Conservation (phyloP, 2,329 filamentous ascomycete species). For the Aspergillus persii region DNA sequence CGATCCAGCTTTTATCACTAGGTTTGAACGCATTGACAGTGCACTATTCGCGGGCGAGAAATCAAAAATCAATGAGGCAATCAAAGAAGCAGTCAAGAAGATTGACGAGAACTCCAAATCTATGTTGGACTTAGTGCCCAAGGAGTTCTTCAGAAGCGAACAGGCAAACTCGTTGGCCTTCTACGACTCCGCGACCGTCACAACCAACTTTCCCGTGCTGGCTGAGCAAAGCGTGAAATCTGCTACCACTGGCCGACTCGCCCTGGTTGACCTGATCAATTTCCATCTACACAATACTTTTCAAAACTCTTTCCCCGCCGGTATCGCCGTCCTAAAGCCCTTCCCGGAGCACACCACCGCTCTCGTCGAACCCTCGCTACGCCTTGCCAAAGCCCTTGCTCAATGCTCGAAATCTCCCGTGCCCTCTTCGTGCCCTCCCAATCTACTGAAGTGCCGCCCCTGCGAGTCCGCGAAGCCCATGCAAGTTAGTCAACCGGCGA, state of each 20-base stretch:
- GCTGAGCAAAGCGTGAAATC: slow-evolving; percentile 59
- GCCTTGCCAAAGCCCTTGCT: slow-evolving; percentile 72
- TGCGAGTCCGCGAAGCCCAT: slow-evolving; percentile 67
- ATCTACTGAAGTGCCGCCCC: slow-evolving; percentile 68
- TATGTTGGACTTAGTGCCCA: slow-evolving; percentile 61
- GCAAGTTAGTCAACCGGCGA: slow-evolving; percentile 63
- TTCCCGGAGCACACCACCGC: slow-evolving; percentile 71
- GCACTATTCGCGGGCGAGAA: slow-evolving; percentile 72
- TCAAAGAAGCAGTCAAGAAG: slow-evolving; percentile 60
- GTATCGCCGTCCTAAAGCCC: slow-evolving; percentile 80
- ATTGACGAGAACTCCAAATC: slow-evolving; percentile 57
- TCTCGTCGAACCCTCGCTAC: slow-evolving; percentile 66
- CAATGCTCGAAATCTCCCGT: slow-evolving; percentile 72
- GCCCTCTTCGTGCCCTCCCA: slow-evolving; percentile 79
- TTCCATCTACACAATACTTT: slow-evolving; percentile 82
- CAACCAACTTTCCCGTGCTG: slow-evolving; percentile 65
- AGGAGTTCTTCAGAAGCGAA: slow-evolving; percentile 65
- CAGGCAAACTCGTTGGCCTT: slow-evolving; percentile 69
- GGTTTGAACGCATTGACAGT: slow-evolving; percentile 68
- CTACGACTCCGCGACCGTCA: slow-evolving; percentile 66
- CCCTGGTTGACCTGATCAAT: slow-evolving; percentile 74
- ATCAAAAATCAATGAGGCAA: slow-evolving; percentile 60
- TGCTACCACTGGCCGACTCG: slow-evolving; percentile 59
- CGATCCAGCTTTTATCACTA: slow-evolving; percentile 66
- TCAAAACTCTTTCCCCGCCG: slow-evolving; percentile 73